Base-by-base conservation (phyloP, 345 rosid genomes). In the Firmiana major region DNA sequence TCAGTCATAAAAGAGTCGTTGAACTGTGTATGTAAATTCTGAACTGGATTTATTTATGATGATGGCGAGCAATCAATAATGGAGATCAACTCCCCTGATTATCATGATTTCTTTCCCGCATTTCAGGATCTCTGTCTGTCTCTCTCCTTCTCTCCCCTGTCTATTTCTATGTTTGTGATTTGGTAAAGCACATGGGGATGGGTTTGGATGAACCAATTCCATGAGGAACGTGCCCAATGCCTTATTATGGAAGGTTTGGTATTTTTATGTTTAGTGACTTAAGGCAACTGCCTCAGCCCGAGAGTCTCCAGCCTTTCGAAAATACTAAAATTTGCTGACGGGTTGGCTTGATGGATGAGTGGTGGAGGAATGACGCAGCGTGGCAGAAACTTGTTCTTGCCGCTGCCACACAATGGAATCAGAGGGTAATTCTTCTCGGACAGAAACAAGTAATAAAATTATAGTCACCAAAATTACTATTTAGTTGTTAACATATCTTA, bases 21-120 rank as follows among this genome's bases (percentile, higher is more conserved):
- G 65, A 79, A 70, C 48, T 75, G 59, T 66, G 38, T 75, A 71
- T 87, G 86, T 87, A 82, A 75, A 85, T 80, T 80, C 62, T 26
- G 79, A 71, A 64, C 84, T 46, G 22, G 13, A 71, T 73, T 79
- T 77, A 46, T 81, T 85, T 75, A 69, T 76, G 68, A 64, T 76
- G 81, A 78, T 74, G 79, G 76, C 63, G 26, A 70, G 57, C 49
- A 82, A 70, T 40, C 51, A 84, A 81, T 81, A 79, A 80, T 67
- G 63, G 77, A 65, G 43, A 42, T 60, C 2, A 43, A 45, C 22
- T 71, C 38, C 38, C 68, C 42, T 12, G 49, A n/a, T 54, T 55
- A 42, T 28, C 49, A 36, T 31, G 1, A 19, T 46, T 43, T 22
- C 3, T 6, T 15, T 36, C 24, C 40, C 36, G 0, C 3, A 2